Conservation (phyloP, 106 monocot genomes). For the Dioscorea alata region DNA sequence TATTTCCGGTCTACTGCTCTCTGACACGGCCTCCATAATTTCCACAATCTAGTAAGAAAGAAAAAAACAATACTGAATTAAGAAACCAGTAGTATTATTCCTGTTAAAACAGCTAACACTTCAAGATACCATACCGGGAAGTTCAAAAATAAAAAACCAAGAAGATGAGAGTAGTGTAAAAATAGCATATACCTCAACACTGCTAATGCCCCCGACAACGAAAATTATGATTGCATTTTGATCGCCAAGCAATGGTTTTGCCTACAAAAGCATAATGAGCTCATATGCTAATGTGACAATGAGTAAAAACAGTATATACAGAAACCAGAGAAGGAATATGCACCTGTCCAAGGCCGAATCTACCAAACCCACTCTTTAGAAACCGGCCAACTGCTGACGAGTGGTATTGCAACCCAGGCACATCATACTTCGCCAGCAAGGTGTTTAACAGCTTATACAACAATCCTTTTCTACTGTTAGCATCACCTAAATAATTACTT, state of each 20-base stretch:
- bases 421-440: conserved; percentile 57
- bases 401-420: conserved; percentile 87
- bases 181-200: conserved; percentile 71
- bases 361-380: conserved; percentile 93
- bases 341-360: conserved; percentile 99
- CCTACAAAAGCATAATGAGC: conserved; percentile 29
- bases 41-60: conserved; percentile 47
- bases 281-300: neutral
- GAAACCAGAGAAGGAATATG: conserved; percentile 8
- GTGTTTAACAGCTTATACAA: conserved; percentile 63
- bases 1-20: conserved; percentile 63
- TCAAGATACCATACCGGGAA: no score
- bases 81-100: no score
- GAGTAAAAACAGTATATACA: conserved; percentile 4
- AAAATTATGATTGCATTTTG: conserved; percentile 76
- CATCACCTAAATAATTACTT: conserved; percentile 43
- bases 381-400: conserved; percentile 89
- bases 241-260: conserved; percentile 78
- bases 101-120: no score
- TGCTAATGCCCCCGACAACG: conserved; percentile 85
- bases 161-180: neutral
- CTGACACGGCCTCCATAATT: conserved; percentile 64
- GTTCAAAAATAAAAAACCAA: no score
- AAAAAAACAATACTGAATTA: neutral
- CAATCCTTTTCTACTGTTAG: conserved; percentile 54